Conservation (phyloP, 2,329 filamentous ascomycete genomes). For the Fusarium citri region DNA sequence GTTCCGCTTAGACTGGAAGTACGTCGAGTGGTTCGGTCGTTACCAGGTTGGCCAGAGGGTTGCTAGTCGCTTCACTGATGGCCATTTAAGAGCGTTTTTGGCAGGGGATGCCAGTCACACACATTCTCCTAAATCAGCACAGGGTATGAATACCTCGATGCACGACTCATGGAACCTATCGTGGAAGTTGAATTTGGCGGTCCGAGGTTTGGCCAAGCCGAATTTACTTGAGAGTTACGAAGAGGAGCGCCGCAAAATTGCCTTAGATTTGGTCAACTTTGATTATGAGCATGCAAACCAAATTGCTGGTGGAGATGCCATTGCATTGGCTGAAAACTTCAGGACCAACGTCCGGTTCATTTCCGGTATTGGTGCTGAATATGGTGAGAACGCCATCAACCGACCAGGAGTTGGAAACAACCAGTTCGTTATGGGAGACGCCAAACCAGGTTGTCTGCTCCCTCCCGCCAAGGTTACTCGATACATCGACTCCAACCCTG, state of each 20-base stretch:
- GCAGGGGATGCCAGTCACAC: constrained; percentile 79
- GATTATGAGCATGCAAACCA: constrained; percentile 69
- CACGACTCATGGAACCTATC: constrained; percentile 71
- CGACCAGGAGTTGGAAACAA: constrained; percentile 52
- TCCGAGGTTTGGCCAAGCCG: constrained; percentile 66
- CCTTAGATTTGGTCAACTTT: constrained; percentile 69
- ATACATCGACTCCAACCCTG: constrained; percentile 81
- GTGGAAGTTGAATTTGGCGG: constrained; percentile 64
- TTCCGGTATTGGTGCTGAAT: constrained; percentile 75
- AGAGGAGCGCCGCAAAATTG: constrained; percentile 71
- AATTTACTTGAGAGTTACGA: constrained; percentile 71
- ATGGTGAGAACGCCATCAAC: constrained; percentile 64
- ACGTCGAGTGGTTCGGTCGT: constrained; percentile 77
- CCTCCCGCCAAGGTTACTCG: constrained; percentile 78
- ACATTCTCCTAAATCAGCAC: constrained; percentile 77
- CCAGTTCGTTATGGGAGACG: constrained; percentile 59
- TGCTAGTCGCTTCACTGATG: constrained; percentile 75
- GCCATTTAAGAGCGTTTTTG: constrained; percentile 72
- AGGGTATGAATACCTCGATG: constrained; percentile 73
- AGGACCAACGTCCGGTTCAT: constrained; percentile 78
- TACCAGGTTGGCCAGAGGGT: constrained; percentile 79
- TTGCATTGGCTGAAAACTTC: constrained; percentile 75
- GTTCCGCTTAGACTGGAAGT: constrained; percentile 68
- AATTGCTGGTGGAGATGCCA: constrained; percentile 70
- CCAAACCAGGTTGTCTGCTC: constrained; percentile 66